Base-by-base conservation (phyloP, 495 filamentous ascomycete species). In the Poronia punctata region DNA sequence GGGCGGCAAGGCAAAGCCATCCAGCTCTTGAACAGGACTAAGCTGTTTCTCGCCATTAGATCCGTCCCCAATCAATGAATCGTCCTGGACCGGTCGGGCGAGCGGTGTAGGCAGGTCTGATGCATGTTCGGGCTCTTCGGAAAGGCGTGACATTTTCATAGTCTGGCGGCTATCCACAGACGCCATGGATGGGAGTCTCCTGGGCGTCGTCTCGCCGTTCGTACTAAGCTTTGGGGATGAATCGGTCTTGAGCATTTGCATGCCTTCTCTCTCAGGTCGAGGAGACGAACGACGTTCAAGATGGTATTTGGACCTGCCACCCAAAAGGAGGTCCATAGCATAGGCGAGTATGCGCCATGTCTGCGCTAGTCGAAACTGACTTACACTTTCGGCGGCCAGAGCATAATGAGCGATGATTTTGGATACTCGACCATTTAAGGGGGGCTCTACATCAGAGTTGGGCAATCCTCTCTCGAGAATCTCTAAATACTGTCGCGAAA, bases 71-170 rank as follows among this genome's bases (percentile, higher is more conserved):
- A 63, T 48, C 33, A 55, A 17, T 17, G 60, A 21, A 12, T 59
- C 25, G 37, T 79, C 78, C 3, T 71, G 65, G 25, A 83, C 61
- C 4, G 86, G 85, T 17, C 78, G 73, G 4, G 79, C 86, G 28
- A 90, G 66, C 1, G 87, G 87, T 0, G 87, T 94, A 9, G 82
- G 74, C 53, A 86, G 75, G 43, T 83, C 87, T 1, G 86, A 92
- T 26, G 79, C 80, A 57, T 75, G 84, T 35, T 86, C 82, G 10
- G 73, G 60, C 40, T 84, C 80, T 25, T 72, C 67, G 0, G 64
- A 45, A 0, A 71, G 60, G 1, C 68, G 49, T 2, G 66, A 67
- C 39, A 54, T 60, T 15, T 49, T 50, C 3, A 18, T 12, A 15
- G 35, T 56, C 30, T 28, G 47, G 29, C 14, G 55, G 15, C 32